Evolutionary conservation across 352 stramenopile species (phyloP).

Genomic region (Albugo laibachii): DNA sequence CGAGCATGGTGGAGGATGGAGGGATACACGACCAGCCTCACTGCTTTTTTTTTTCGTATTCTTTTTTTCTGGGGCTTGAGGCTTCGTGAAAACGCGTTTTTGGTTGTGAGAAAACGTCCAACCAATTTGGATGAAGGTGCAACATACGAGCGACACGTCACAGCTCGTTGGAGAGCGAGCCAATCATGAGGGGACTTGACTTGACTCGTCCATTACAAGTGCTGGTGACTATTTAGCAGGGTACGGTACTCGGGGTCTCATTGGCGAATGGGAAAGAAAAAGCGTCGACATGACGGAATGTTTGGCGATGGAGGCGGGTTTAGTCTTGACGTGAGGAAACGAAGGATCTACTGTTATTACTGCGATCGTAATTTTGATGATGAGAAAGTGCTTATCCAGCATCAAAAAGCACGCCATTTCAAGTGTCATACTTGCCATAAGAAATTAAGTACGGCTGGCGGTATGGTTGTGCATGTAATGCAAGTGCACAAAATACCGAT

Average conservation of each 20-base stretch:
- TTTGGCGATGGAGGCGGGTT: constrained; percentile 1
- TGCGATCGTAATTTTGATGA: constrained; percentile 83
- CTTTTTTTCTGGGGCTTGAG: too few species aligned
- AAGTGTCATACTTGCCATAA: constrained; percentile 83
- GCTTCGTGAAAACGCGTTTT: too few species aligned
- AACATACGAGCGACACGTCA: too few species aligned
- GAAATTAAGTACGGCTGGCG: constrained; percentile 79
- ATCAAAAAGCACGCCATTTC: constrained; percentile 87
- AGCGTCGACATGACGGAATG: constrained; percentile 36
- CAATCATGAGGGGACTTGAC: too few species aligned
- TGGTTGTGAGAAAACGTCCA: too few species aligned
- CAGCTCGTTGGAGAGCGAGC: too few species aligned
- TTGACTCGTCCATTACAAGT: too few species aligned
- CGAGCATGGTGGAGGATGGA: constrained; percentile 55
- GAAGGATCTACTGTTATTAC: constrained; percentile 85
- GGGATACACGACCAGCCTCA: too few species aligned
- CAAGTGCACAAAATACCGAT: constrained; percentile 81
- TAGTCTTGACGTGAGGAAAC: constrained; percentile 5
- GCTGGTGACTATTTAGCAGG: too few species aligned
- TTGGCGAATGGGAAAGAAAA: constrained; percentile 61
- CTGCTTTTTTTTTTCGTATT: too few species aligned
- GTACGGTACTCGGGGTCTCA: too few species aligned
- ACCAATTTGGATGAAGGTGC: too few species aligned
- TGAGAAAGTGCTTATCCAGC: constrained; percentile 83
- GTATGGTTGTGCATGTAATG: constrained; percentile 76